Percentiles rank a stretch among this genome's conserved stretches.
These are phyloP conservation scores for Ustilago cynodontis DNA, from an alignment of 1,284 basidiomycete species.

Conservation along the genomic window DNA sequence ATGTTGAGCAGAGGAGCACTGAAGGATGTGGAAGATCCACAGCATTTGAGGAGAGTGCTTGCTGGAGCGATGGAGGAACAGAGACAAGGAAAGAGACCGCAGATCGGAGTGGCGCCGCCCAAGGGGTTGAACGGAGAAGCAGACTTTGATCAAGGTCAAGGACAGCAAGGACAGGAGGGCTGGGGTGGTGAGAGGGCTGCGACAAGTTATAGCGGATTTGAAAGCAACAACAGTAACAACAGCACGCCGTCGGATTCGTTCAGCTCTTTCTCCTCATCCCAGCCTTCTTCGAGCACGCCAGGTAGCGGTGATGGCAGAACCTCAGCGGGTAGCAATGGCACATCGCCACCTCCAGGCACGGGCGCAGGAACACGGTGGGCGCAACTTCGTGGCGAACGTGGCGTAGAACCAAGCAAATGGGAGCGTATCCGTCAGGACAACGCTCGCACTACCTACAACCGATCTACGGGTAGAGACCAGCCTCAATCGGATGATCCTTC, in stretches of 20 bases:
- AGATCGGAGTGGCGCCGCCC: slow-evolving; percentile 36
- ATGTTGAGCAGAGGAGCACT: slow-evolving; percentile 25
- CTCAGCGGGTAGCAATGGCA: neutral
- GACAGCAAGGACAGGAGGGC: slow-evolving; percentile 15
- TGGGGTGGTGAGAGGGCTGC: slow-evolving; percentile 37
- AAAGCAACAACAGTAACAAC: slow-evolving; percentile 1
- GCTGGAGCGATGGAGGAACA: slow-evolving; percentile 43
- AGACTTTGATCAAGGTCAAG: slow-evolving; percentile 13
- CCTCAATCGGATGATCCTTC: slow-evolving; percentile 16
- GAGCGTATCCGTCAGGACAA: slow-evolving; percentile 57
- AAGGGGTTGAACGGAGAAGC: slow-evolving; percentile 40
- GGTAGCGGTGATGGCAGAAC: neutral
- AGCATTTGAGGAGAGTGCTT: slow-evolving; percentile 45
- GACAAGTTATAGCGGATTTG: slow-evolving; percentile 17
- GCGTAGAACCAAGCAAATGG: slow-evolving; percentile 57
- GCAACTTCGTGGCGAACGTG: slow-evolving; percentile 41
- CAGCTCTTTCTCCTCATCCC: slow-evolving; percentile 17
- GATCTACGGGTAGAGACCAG: slow-evolving; percentile 17
- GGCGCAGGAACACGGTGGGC: slow-evolving; percentile 48
- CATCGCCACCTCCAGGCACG: slow-evolving; percentile 26
- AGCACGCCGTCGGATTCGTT: slow-evolving; percentile 13
- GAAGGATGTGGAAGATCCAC: slow-evolving; percentile 50
- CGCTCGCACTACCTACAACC: slow-evolving; percentile 43
- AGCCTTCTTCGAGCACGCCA: slow-evolving; percentile 6
- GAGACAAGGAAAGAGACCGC: slow-evolving; percentile 28